Conservation (phyloP, 352 stramenopile species). For the Peronospora destructor region DNA sequence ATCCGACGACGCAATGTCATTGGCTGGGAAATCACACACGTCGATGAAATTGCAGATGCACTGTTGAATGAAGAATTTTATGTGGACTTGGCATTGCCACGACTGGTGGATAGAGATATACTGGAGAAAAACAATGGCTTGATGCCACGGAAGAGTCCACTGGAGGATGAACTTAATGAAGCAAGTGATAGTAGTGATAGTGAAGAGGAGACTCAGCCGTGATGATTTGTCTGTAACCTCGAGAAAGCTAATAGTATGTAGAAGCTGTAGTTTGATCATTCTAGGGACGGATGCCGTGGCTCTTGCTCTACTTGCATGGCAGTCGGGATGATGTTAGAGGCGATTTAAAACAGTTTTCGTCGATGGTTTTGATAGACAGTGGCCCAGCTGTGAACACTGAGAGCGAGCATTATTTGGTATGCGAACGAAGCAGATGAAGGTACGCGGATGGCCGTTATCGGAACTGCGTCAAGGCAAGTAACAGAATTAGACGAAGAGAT, state of each 20-base stretch:
- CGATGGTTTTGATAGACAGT: too few relatives aligned
- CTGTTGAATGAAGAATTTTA: constrained; percentile 90
- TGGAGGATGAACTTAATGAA: constrained; percentile 70
- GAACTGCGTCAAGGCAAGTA: too few relatives aligned
- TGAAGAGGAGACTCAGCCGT: constrained; percentile 12
- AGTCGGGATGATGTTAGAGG: too few relatives aligned
- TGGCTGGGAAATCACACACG: constrained; percentile 89
- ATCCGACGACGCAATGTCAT: constrained; percentile 81
- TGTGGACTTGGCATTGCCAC: constrained; percentile 91
- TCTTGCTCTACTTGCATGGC: too few relatives aligned
- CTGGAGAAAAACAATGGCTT: constrained; percentile 78
- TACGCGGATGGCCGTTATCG: too few relatives aligned
- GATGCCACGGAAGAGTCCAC: constrained; percentile 50
- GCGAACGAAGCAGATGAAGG: too few relatives aligned
- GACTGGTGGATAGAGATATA: constrained; percentile 80
- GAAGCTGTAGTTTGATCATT: too few relatives aligned
- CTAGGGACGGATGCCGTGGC: too few relatives aligned
- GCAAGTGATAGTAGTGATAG: constrained; percentile 21
- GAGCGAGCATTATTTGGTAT: too few relatives aligned
- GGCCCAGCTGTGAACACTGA: too few relatives aligned
- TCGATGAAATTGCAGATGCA: constrained; percentile 95
- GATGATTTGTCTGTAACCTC: not conserved
- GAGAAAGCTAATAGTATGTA: not conserved
- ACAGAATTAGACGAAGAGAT: too few relatives aligned
- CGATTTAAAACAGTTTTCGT: too few relatives aligned